Percentiles rank a stretch among this genome's conserved stretches.
Evolutionary conservation across 2,329 filamentous ascomycete genomes (phyloP).

Genomic region (Cytospora mali): DNA sequence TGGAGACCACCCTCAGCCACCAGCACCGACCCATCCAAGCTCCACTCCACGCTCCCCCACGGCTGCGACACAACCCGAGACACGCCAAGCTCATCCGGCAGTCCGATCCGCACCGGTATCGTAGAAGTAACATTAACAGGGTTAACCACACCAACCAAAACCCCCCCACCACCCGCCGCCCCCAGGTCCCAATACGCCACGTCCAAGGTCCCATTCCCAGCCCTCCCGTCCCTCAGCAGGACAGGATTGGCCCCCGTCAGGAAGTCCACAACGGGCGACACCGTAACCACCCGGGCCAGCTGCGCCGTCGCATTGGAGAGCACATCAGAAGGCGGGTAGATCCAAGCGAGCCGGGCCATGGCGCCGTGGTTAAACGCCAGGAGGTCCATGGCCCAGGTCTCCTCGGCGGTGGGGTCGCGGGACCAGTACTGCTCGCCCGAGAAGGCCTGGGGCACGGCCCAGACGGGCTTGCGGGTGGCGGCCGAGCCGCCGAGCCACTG

Average conservation of each 20-base stretch:
- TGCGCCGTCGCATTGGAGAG: conserved; percentile 44
- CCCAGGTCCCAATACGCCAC: conserved; percentile 41
- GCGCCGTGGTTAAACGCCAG: conserved; percentile 51
- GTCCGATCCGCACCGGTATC: conserved; percentile 27
- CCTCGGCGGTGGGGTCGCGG: conserved; percentile 47
- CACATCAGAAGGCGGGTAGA: conserved; percentile 44
- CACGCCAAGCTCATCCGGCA: conserved; percentile 26
- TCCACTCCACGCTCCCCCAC: conserved; percentile 36
- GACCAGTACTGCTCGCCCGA: conserved; percentile 51
- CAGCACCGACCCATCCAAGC: conserved; percentile 27
- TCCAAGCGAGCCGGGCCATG: conserved; percentile 48
- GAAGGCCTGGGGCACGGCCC: conserved; percentile 49
- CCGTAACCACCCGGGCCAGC: conserved; percentile 43
- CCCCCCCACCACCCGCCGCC: conserved; percentile 28
- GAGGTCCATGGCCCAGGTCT: conserved; percentile 48
- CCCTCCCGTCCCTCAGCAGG: conserved; percentile 30
- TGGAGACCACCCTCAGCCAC: conserved; percentile 13
- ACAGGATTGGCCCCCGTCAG: conserved; percentile 39
- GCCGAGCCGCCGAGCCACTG: conserved; percentile 48
- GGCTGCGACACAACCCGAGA: conserved; percentile 31
- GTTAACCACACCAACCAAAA: conserved; percentile 45
- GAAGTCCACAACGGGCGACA: conserved; percentile 42
- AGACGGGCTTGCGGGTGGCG: conserved; percentile 51
- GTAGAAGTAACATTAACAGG: conserved; percentile 32
- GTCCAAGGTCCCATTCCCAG: conserved; percentile 35